These are phyloP conservation scores for Candida manassasensis DNA, from an alignment of 805 yeast genomes.

Conservation along the genomic window DNA sequence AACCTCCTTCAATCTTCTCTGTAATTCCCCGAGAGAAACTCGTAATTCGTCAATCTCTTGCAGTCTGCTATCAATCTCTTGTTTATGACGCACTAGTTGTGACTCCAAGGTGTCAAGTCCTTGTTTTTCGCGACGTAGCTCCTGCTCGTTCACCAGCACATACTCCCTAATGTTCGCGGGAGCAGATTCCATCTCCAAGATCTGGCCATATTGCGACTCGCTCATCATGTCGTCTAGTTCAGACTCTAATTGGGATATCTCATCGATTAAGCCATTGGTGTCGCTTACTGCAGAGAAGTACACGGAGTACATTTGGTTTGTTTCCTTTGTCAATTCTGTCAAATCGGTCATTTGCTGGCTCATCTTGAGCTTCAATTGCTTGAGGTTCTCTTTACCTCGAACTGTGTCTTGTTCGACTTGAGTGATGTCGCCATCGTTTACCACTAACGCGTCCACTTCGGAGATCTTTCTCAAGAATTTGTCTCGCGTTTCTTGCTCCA, in stretches of 20 bases:
- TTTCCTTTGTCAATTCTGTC: conserved; percentile 23
- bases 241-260: conserved; percentile 11
- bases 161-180: background rate
- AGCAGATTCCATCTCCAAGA: background rate
- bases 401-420: conserved; percentile 18
- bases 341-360: conserved; percentile 24
- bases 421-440: conserved; percentile 15
- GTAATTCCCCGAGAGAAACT: background rate
- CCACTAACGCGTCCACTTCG: conserved; percentile 12
- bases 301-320: conserved; percentile 19
- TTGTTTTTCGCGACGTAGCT: background rate
- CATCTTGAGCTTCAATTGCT: conserved; percentile 21
- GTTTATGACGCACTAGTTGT: background rate
- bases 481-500: conserved; percentile 71
- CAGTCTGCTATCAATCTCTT: background rate
- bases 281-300: conserved; percentile 21
- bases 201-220: conserved; percentile 3
- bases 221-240: conserved; percentile 3
- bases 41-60: background rate
- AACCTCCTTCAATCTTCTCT: background rate
- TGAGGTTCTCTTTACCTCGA: conserved; percentile 19
- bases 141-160: background rate
- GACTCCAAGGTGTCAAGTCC: background rate
- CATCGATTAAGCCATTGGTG: conserved; percentile 21
- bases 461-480: conserved; percentile 54